Evolutionary conservation across 345 rosid species (phyloP), one percentile per base, ranked within the genome.

Genomic region (Boechera stricta): DNA sequence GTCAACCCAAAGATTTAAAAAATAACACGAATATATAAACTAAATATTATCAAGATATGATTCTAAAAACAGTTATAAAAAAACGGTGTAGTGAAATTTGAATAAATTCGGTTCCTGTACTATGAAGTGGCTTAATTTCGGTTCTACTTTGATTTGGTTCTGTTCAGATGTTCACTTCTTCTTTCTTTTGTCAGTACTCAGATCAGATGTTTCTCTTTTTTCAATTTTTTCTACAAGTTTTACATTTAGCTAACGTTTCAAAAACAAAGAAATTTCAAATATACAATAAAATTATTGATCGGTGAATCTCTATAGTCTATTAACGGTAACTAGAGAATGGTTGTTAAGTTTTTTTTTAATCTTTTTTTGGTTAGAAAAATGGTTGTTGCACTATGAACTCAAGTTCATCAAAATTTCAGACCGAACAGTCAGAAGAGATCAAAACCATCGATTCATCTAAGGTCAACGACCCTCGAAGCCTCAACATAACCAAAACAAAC

Each of bases 321-420:
- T 31, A 52, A 59, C 3, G 55, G 29, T 52, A 61, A 44, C 18
- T 3, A 62, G 51, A 62, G 67, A 62, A 41, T 62, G 67, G 67
- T 62, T 62, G 67, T 39, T 62, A 60, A 10, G 52, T n/a, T 42
- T 4, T 12, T 42, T 28, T 28, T 28, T 2, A 8, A 13, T 49
- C 0, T 45, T 13, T 10, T 10, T 15, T 15, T 15, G 7, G 51
- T 47, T 6, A 49, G 28, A 49, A 49, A 49, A 49, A 49, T 52
- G 74, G 80, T 77, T 53, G 80, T 70, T 77, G 47, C 65, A 55
- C 60, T 60, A 61, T 35, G 69, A 68, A 49, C 72, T 67, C 18
- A 62, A 3, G 8, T 24, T 4, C 6, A 62, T 62, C 67, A 26
- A 51, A 24, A 63, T 39, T 28, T 32, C 33, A 51, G 61, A 79